Percentiles rank a stretch among this genome's conserved stretches.
Evolutionary conservation across 2,329 filamentous ascomycete genomes (phyloP).

Genomic region (Hymenoscyphus fructigenus): DNA sequence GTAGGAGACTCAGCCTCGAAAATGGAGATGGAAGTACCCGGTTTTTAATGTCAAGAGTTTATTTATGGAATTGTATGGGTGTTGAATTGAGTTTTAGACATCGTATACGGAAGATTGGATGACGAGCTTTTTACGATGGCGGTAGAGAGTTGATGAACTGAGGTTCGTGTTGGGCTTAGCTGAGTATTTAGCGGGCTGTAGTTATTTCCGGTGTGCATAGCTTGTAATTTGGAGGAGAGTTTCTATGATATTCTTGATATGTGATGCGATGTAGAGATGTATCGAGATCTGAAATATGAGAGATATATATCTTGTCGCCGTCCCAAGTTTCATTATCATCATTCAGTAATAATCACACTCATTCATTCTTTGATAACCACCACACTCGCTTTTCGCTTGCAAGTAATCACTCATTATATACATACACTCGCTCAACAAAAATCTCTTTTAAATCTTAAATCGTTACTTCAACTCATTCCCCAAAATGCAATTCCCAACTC

Average conservation of each 20-base stretch:
- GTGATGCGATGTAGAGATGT: background rate
- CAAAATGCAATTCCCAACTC: conserved; percentile 20
- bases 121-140: too few relatives aligned
- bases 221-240: background rate
- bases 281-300: background rate
- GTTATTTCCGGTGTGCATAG: too few relatives aligned
- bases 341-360: background rate
- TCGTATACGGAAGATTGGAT: too few relatives aligned
- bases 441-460: background rate
- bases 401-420: background rate
- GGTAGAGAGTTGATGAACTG: too few relatives aligned
- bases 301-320: background rate
- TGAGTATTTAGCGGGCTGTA: too few relatives aligned
- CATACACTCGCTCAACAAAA: background rate
- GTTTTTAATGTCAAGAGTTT: too few relatives aligned
- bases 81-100: too few relatives aligned
- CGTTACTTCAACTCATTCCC: background rate
- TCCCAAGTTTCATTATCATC: background rate
- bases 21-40: background rate
- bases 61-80: too few relatives aligned
- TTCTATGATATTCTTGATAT: background rate
- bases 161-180: too few relatives aligned
- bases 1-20: background rate
- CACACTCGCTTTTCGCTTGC: background rate
- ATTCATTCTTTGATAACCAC: conserved; percentile 1